Conservation (phyloP, 805 yeast species). For the Zygosaccharomyces lentus region DNA sequence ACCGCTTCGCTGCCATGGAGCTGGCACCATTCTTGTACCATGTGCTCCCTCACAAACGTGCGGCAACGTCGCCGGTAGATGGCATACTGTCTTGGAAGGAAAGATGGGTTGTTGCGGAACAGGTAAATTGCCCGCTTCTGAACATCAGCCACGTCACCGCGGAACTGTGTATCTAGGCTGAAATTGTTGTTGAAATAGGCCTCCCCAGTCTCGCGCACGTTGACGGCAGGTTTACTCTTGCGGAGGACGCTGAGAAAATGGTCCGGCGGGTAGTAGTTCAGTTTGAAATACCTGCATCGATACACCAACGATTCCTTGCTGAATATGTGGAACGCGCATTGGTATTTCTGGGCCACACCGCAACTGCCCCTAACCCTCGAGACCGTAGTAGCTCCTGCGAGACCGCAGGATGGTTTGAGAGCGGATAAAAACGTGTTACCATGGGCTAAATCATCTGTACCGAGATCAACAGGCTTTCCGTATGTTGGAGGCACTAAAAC, state of each 20-base stretch:
- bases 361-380: conserved; percentile 10
- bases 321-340: conserved; percentile 10
- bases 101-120: conserved; percentile 13
- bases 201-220: conserved; percentile 18
- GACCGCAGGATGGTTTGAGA: background rate
- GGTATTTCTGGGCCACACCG: conserved; percentile 12
- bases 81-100: conserved; percentile 27
- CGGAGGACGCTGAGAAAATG: conserved; percentile 30
- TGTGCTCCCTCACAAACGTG: conserved; percentile 13
- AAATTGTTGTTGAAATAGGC: conserved; percentile 20
- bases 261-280: conserved; percentile 28
- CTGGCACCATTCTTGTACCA: conserved; percentile 26
- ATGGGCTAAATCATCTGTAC: background rate
- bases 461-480: background rate
- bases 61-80: conserved; percentile 24
- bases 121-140: conserved; percentile 4
- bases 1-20: conserved; percentile 23
- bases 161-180: conserved; percentile 5
- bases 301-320: conserved; percentile 20
- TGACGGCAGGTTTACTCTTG: conserved; percentile 30
- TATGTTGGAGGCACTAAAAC: background rate
- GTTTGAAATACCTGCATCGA: conserved; percentile 21
- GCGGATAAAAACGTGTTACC: conserved; percentile 1
- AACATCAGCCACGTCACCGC: conserved; percentile 4
- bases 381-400: background rate